These are phyloP conservation scores for Coemansia sp. DNA, from an alignment of 192 early-diverging fungal genomes.

Conservation along the genomic window DNA sequence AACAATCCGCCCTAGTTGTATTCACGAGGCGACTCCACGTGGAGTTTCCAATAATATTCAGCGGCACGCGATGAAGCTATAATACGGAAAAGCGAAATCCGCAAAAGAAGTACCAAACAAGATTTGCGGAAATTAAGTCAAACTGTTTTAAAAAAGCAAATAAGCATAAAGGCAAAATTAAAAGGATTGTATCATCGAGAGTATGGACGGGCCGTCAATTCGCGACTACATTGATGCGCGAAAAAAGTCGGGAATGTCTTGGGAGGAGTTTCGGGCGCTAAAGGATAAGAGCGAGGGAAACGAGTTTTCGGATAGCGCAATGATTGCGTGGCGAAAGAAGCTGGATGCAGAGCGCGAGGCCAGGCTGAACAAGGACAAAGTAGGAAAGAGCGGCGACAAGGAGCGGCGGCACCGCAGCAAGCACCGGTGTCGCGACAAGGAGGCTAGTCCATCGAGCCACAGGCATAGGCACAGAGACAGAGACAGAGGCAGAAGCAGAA, in stretches of 20 bases:
- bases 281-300: slow-evolving; percentile 29
- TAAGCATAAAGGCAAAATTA: too few relatives aligned
- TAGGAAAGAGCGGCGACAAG: neutral
- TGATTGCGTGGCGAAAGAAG: slow-evolving; percentile 43
- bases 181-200: too few relatives aligned
- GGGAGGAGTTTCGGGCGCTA: slow-evolving; percentile 46
- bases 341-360: slow-evolving; percentile 44
- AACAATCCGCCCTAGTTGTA: too few relatives aligned
- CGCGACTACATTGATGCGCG: slow-evolving; percentile 47
- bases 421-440: neutral
- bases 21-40: neutral
- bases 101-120: too few relatives aligned
- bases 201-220: slow-evolving; percentile 37
- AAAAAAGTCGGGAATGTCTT: slow-evolving; percentile 45
- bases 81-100: neutral
- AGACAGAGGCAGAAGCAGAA: slow-evolving; percentile 9
- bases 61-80: neutral
- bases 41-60: neutral
- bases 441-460: neutral
- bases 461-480: slow-evolving; percentile 4
- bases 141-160: too few relatives aligned
- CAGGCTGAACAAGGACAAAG: slow-evolving; percentile 13
- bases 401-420: slow-evolving; percentile 5
- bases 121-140: neutral
- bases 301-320: slow-evolving; percentile 36